Percentiles rank a stretch among this genome's conserved stretches.
Conservation (phyloP, 192 early-diverging fungal species). For the Mortierella claussenii region DNA sequence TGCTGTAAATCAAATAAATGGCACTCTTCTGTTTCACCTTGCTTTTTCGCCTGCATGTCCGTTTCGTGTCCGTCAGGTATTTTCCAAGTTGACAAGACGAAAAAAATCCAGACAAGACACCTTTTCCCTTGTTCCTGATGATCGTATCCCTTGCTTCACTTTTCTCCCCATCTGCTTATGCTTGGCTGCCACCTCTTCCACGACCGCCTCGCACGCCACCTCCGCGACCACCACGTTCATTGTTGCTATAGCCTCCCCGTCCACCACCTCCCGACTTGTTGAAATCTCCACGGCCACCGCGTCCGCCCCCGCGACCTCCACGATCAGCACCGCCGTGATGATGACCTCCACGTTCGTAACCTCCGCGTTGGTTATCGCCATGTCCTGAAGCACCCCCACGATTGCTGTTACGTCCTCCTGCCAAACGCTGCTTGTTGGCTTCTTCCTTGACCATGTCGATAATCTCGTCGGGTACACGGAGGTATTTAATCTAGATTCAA, state of each 20-base stretch:
- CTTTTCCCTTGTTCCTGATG: too few species aligned
- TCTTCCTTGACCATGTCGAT: slow-evolving; percentile 94
- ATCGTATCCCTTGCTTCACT: not conserved
- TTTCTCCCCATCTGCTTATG: not conserved
- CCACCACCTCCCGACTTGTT: slow-evolving; percentile 24
- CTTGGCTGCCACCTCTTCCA: slow-evolving; percentile 47
- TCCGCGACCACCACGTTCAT: slow-evolving; percentile 43
- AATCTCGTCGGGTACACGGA: slow-evolving; percentile 90
- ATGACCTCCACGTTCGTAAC: slow-evolving; percentile 63
- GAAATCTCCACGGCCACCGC: slow-evolving; percentile 56
- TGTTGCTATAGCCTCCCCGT: slow-evolving; percentile 52
- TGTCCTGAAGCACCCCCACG: slow-evolving; percentile 63
- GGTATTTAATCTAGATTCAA: slow-evolving; percentile 70
- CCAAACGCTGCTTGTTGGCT: slow-evolving; percentile 65
- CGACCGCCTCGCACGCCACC: slow-evolving; percentile 39
- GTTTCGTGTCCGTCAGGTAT: too few species aligned
- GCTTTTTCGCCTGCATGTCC: too few species aligned
- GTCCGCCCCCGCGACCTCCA: slow-evolving; percentile 44
- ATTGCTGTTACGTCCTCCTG: slow-evolving; percentile 52
- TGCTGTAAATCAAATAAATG: too few species aligned
- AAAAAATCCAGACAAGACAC: not conserved
- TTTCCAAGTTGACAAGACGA: too few species aligned
- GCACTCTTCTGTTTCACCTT: too few species aligned
- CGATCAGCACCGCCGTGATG: slow-evolving; percentile 55
- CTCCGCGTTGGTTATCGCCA: slow-evolving; percentile 61